Evolutionary conservation across 768 basidiomycete genomes (phyloP), one percentile per base, ranked within the genome.

Genomic region (Auricularia sp.): DNA sequence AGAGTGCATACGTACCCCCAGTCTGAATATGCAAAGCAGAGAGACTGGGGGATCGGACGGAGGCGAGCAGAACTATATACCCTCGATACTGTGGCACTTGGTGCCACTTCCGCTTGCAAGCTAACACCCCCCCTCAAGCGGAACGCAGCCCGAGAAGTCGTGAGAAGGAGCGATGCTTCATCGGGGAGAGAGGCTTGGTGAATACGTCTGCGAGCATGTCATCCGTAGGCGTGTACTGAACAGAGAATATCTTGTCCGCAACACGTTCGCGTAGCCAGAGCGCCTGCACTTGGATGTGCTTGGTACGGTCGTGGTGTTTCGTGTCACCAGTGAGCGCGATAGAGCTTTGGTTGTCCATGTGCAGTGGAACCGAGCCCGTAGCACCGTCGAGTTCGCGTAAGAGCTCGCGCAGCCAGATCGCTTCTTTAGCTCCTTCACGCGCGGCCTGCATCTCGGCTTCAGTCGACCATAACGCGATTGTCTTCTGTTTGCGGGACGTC

Each of bases 341-440:
- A 10, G 73, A 67, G 8, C 67, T 67, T 34, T 73, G 70, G 62
- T 75, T 75, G 63, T 68, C 65, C 29, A 29, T 6, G 34, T 29
- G 59, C 2, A 66, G 16, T 6, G 58, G 66, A 2, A 64, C 3
- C 10, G 64, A 51, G 11, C 14, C 34, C 1, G 64, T n/a, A 11
- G 8, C 42, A 10, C 14, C 18, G 33, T 47, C 53, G 29, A 67
- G 33, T n/a, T 67, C 67, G 10, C 34, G 21, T 1, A 68, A 34
- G 1, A 65, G 33, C 39, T 51, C 18, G 3, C 62, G 35, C n/a
- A 66, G 56, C 67, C 67, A 65, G 29, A 29, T 29, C 1, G 29
- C 29, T 2, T 29, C 29, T 2, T 29, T 29, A 29, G 29, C 29
- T 1, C 29, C 29, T 2, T 29, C 29, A 2, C 29, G 29, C 29